These are phyloP conservation scores for Carex littledalei DNA, from an alignment of 176 grass and related monocot genomes.

Conservation along the genomic window DNA sequence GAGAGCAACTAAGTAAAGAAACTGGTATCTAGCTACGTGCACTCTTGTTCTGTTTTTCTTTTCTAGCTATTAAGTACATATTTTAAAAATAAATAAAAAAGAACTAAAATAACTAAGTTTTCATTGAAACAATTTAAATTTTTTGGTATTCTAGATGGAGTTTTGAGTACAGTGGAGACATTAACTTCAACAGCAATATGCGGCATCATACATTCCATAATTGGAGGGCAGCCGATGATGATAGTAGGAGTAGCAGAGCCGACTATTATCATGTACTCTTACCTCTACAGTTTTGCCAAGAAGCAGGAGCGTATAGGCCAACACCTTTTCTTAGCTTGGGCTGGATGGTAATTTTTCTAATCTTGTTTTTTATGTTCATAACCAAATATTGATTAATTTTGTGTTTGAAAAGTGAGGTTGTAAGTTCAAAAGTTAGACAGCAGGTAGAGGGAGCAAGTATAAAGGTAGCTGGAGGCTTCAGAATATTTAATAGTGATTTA, in stretches of 20 bases:
- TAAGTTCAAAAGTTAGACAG: neutral
- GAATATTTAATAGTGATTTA: neutral
- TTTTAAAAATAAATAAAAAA: neutral
- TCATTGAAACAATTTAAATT: neutral
- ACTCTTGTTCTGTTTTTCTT: neutral
- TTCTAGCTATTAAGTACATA: neutral
- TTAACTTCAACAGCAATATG: conserved; percentile 86
- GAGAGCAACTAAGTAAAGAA: conserved; percentile 68
- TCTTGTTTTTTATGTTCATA: neutral
- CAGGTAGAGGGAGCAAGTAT: neutral
- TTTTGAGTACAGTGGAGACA: conserved; percentile 72
- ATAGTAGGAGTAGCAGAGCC: conserved; percentile 95
- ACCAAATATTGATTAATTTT: neutral
- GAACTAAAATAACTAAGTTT: neutral
- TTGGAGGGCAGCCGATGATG: conserved; percentile 83
- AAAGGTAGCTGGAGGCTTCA: neutral
- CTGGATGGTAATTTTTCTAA: conserved; percentile 62
- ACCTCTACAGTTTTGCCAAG: conserved; percentile 78
- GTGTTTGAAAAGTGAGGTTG: neutral
- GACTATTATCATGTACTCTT: conserved; percentile 94
- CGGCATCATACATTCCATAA: conserved; percentile 73
- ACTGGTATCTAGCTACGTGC: conserved; percentile 29
- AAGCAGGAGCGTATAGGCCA: conserved; percentile 39
- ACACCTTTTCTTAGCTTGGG: conserved; percentile 77
- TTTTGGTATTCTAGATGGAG: conserved; percentile 42